Evolutionary conservation across 768 basidiomycete genomes (phyloP).

Genomic region (Pulveroboletus ravenelii): DNA sequence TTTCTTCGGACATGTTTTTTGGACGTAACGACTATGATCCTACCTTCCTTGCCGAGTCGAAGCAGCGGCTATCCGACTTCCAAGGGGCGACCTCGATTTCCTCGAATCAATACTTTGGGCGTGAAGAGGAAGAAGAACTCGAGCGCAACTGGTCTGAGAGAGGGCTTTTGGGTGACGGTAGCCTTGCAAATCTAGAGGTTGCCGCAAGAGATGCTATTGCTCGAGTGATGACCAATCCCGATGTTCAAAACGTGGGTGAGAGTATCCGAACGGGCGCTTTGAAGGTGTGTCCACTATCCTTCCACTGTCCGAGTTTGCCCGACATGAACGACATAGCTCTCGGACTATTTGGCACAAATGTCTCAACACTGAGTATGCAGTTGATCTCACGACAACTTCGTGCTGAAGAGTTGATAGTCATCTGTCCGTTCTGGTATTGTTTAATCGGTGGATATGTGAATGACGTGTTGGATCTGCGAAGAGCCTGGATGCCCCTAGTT

Average conservation of each 20-base stretch:
- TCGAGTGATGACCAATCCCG: constrained; percentile 75
- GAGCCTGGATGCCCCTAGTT: constrained; percentile 1
- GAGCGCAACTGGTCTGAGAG: constrained; percentile 47
- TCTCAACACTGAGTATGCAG: constrained; percentile 37
- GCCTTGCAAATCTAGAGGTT: constrained; percentile 50
- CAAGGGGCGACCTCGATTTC: constrained; percentile 91
- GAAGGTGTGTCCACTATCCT: constrained; percentile 50
- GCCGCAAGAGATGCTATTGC: constrained; percentile 75
- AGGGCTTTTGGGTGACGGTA: constrained; percentile 47
- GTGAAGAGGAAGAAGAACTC: constrained; percentile 67
- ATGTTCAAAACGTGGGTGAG: constrained; percentile 82
- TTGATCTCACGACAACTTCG: neutral
- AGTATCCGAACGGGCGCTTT: constrained; percentile 74
- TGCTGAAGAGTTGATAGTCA: constrained; percentile 1
- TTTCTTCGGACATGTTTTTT: constrained; percentile 98
- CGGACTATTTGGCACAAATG: constrained; percentile 69
- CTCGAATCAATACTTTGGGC: constrained; percentile 94
- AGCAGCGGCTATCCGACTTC: constrained; percentile 77
- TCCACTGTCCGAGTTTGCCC: neutral
- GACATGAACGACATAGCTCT: constrained; percentile 37
- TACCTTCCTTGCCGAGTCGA: constrained; percentile 63
- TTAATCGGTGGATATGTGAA: neutral
- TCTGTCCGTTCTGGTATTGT: neutral
- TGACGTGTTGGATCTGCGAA: neutral
- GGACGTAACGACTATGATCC: constrained; percentile 87